phyloP scores from a whole-genome alignment of 2,329 filamentous ascomycete genomes.

The Thielaviopsis populi region DNA sequence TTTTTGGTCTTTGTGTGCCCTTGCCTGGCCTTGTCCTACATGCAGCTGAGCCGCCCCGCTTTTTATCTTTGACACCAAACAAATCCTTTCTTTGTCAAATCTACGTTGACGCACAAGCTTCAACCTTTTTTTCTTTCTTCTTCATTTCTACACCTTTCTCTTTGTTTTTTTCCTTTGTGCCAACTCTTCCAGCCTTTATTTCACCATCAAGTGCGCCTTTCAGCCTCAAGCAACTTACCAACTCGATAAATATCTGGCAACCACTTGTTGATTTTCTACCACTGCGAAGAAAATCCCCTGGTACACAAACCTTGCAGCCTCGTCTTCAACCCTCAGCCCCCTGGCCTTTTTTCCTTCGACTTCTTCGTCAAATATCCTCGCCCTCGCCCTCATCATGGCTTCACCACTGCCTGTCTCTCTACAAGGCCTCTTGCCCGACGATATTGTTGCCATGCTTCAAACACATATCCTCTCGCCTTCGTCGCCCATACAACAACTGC shows the following conservation, averaged over 20 bases:
- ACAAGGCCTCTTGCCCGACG: conserved; percentile 31
- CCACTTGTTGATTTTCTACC: background rate
- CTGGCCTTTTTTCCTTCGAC: background rate
- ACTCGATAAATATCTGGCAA: background rate
- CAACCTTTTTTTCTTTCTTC: background rate
- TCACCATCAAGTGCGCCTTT: background rate
- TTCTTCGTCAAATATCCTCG: background rate
- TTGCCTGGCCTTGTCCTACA: conserved; percentile 5
- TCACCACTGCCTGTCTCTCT: conserved; percentile 22
- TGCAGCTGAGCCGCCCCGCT: background rate
- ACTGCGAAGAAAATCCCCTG: background rate
- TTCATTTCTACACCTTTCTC: background rate
- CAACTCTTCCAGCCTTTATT: background rate
- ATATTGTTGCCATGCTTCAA: conserved; percentile 30
- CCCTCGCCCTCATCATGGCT: background rate
- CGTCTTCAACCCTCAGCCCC: background rate
- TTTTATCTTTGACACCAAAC: conserved; percentile 2
- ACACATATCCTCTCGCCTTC: conserved; percentile 33
- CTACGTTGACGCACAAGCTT: background rate
- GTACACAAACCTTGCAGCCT: background rate
- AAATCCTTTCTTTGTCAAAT: background rate
- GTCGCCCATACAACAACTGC: conserved; percentile 31
- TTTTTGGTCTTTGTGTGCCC: background rate
- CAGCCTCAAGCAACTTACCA: background rate
- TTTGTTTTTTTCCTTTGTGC: conserved; percentile 6